Evolutionary conservation across 2,329 filamentous ascomycete genomes (phyloP), one percentile per base, ranked within the genome.

Genomic region (Penicillium sp.): DNA sequence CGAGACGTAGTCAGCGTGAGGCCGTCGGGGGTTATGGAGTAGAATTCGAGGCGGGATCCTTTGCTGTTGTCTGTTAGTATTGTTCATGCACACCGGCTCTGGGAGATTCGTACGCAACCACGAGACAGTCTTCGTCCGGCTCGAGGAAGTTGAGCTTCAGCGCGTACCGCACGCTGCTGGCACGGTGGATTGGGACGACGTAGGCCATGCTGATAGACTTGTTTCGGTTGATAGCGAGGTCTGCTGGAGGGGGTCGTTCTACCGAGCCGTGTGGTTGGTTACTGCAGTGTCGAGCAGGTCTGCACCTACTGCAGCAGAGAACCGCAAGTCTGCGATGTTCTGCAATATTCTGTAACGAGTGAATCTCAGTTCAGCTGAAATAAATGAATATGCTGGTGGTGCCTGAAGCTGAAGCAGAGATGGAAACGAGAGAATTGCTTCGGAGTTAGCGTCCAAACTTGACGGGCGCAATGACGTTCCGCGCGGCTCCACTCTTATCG

Each of bases 141-240:
- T 83, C 82, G 52, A 96, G 78, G 65, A 97, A 87, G 65, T 85
- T 86, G 59, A 93, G 81, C 68, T 88, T 90, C 63, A 97, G 73
- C 14, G 92, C 93, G 82, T 96, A 89, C 55, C 92, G 86, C 62
- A 97, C 86, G 77, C 91, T 96, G 71, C 90, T 97, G 23, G 94
- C 89, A 65, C 87, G 83, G 73, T 99, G 94, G 57, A 99, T 94
- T 40, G 94, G 92, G 60, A 91, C 91, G 67, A 99, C 80, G 73
- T 97, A 99, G 52, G 94, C 89, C 94, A 99, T 99, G 20, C 20
- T 9, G 21, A 47, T 16, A 23, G 11, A 9, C 14, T 23, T 21
- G 2, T 43, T 18, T 5, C n/a, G 23, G 20, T 12, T 43, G 40
- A 23, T 12, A 43, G 40, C 40, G 40, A 23, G n/a, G 3, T 6